Conservation (phyloP, 2,329 filamentous ascomycete genomes). For the Akanthomyces lecanii region DNA sequence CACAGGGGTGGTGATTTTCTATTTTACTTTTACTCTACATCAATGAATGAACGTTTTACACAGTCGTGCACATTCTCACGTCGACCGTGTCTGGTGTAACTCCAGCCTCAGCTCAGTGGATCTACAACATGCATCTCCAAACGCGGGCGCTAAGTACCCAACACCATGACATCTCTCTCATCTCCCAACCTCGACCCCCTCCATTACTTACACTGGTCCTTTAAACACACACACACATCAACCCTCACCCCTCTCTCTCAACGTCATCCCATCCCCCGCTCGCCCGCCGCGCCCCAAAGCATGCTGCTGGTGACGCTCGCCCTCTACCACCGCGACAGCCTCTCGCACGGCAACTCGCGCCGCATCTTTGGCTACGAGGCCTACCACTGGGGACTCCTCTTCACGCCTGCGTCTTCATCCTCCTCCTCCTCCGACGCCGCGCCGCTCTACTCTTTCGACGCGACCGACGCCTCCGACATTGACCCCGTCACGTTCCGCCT, state of each 20-base stretch:
- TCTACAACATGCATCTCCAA: background rate
- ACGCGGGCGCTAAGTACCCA: background rate
- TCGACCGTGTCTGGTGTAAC: background rate
- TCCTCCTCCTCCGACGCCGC: background rate
- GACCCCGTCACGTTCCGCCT: slow-evolving; percentile 29
- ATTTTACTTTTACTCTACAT: no score
- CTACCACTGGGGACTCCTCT: slow-evolving; percentile 31
- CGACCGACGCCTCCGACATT: slow-evolving; percentile 29
- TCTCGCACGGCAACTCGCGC: slow-evolving; percentile 25
- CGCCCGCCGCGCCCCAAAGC: background rate
- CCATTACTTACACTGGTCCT: background rate
- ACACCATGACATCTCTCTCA: background rate
- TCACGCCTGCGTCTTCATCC: slow-evolving; percentile 19
- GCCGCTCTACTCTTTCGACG: slow-evolving; percentile 23
- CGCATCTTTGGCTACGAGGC: slow-evolving; percentile 26
- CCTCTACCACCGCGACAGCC: slow-evolving; percentile 26
- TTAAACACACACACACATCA: background rate
- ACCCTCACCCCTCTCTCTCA: background rate
- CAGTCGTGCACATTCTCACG: no score
- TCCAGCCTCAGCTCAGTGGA: background rate
- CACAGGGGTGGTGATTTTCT: background rate
- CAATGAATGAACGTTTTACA: no score
- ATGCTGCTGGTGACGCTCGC: slow-evolving; percentile 22
- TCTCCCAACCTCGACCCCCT: background rate
- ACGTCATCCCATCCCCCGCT: no score